Evolutionary conservation across 1,284 basidiomycete species (phyloP), one percentile per base, ranked within the genome.

Genomic region (Cutaneotrichosporon sp.): DNA sequence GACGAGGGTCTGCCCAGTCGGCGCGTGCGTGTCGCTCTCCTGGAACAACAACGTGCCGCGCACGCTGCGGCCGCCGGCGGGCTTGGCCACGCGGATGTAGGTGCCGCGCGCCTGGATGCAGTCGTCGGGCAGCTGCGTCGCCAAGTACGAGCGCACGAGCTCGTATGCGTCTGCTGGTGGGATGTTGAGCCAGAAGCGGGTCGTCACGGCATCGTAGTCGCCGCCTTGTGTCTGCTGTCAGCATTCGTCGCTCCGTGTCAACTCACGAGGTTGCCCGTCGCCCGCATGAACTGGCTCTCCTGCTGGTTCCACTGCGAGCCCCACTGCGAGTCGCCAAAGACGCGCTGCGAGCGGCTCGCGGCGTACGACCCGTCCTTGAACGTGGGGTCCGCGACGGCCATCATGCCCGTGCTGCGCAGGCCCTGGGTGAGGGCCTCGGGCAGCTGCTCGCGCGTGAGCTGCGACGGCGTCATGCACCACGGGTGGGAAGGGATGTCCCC

Each of bases 391-490:
- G 73, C 87, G 60, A 89, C 82, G 31, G 82, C 84, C 70, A 90
- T 82, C 75, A 91, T 90, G 0, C 91, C 71, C 1, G 81, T 85
- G 8, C 81, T 76, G 9, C 87, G 83, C 52, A 94, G 72, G 6
- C 85, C 83, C 67, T 88, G 82, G 0, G 89, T 90, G 31, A 94
- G 82, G 56, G 84, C 84, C 50, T 88, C 84, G 0, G 90, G 90
- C 11, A 92, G 79, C 20, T 86, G 84, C 57, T 84, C 83, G 4
- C 82, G 79, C 1, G 84, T 85, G 2, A 93, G 81, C 71, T 91
- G 89, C 13, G 66, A 67, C 1, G 66, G 66, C 90, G 87, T 85
- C 66, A 83, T 84, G 70, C 86, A 87, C 95, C 95, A 98, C 0
- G 87, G 86, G 76, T 95, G 90, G 6, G 80, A 71, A 62, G 84